phyloP scores from a whole-genome alignment of 2,329 filamentous ascomycete genomes.

The Aspergillus quadricinctus region DNA sequence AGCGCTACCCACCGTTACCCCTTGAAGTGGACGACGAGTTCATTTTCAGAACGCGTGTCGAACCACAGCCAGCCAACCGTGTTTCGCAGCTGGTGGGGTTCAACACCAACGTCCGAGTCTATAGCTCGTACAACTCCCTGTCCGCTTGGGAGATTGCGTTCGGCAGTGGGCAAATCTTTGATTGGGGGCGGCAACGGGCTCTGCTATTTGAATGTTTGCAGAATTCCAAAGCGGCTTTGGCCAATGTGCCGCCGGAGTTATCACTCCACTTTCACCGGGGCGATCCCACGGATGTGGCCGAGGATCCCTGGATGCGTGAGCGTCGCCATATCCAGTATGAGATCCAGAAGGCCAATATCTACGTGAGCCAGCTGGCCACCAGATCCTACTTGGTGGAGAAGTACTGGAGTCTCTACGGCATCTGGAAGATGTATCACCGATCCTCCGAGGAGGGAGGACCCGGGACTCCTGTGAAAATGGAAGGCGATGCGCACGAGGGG shows the following conservation, averaged over 20 bases:
- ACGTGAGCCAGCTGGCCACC: conserved; percentile 74
- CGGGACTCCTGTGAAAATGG: conserved; percentile 14
- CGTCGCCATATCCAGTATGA: conserved; percentile 63
- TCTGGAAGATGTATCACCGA: conserved; percentile 42
- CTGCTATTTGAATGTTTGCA: conserved; percentile 68
- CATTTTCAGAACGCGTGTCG: conserved; percentile 66
- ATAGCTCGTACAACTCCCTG: conserved; percentile 72
- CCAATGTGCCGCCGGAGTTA: conserved; percentile 65
- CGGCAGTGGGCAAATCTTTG: conserved; percentile 69
- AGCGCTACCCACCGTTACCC: conserved; percentile 75
- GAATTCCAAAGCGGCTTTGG: conserved; percentile 64
- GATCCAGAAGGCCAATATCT: conserved; percentile 89
- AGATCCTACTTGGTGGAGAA: conserved; percentile 82
- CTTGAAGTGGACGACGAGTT: conserved; percentile 80
- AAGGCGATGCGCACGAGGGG: conserved; percentile 22
- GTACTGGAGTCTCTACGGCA: conserved; percentile 72
- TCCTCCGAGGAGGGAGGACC: conserved; percentile 11
- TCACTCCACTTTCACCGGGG: conserved; percentile 51
- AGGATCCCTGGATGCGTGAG: conserved; percentile 21
- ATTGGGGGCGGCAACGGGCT: conserved; percentile 71
- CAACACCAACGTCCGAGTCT: conserved; percentile 73
- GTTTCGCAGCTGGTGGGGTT: conserved; percentile 74
- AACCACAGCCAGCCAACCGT: conserved; percentile 62
- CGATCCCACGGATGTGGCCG: conserved; percentile 45
- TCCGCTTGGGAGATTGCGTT: conserved; percentile 79